Evolutionary conservation across 768 basidiomycete genomes (phyloP), one percentile per base, ranked within the genome.

Genomic region (Xanthoconium stramineum): DNA sequence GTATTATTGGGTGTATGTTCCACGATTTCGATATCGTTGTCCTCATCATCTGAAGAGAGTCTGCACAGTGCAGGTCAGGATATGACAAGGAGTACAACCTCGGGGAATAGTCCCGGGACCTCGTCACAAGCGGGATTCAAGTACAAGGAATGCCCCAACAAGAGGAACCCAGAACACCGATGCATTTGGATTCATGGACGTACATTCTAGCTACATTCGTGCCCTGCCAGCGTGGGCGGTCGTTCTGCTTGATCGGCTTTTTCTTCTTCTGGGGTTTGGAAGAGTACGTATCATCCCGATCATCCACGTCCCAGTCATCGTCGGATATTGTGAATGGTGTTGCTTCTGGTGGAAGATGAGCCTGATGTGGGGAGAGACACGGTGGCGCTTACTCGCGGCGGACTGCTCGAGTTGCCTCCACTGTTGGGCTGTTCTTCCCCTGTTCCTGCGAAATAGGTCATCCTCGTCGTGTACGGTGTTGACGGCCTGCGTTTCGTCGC

Each of bases 381-480:
- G 35, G 57, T 13, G 17, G 52, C 40, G 57, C 76, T 50, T 59
- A 89, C 89, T 79, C 69, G 82, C 82, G 44, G 77, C 78, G 14
- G 79, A 70, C 65, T 81, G 73, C 28, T 84, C 79, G 40, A 91
- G 68, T 55, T 77, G 78, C 65, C 76, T 81, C 86, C 89, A 89
- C 4, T 78, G 74, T 50, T 78, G 72, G 5, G 75, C 66, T 6
- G 81, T 81, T 49, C 87, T 76, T 56, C 79, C 79, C 43, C 72
- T 75, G 66, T 90, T 92, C 48, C 80, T 80, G 63, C 90, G 80
- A 61, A 91, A 91, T 69, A 82, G 75, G 15, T 80, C 82, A 68
- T 91, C 88, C 48, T 82, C 82, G 55, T 89, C 85, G 12, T 80
- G 68, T 69, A 43, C 45, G 39, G 60, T 35, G 51, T 50, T 50